Evolutionary conservation across 2,329 filamentous ascomycete genomes (phyloP), one percentile per base, ranked within the genome.

Genomic region (Diaporthe longicolla): DNA sequence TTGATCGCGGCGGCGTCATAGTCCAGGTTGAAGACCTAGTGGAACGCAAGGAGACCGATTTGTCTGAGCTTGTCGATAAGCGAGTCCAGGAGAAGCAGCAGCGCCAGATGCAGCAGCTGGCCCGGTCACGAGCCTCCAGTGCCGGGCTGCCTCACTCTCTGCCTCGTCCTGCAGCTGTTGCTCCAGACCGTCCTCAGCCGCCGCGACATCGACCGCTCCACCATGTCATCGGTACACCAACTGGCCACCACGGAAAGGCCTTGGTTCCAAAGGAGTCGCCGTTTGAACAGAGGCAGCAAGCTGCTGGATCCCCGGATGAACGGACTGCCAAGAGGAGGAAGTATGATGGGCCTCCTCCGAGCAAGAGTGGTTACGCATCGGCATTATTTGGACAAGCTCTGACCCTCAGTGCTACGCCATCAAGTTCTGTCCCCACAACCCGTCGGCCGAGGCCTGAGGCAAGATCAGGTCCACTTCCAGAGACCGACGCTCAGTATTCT

Each of bases 21-120:
- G 93, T 98, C 15, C 92, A 98, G 82, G 94, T 98, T 2, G 89
- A 90, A 32, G 95, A 98, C 73, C 89, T 88, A 52, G 86, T 93
- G n/a, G 94, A 92, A 10, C 89, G 87, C 45, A 91, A 89, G 2
- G 89, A 96, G 77, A 95, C 96, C 68, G 95, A 98, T 79, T 82
- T 98, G 35, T 91, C 93, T 0, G 91, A 92, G 37, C 82, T 98
- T 37, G 84, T 97, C 59, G 92, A 94, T 76, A 95, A 93, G 82
- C 89, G 90, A 73, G 85, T 85, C 13, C 91, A 89, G 78, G 88
- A 92, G 73, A 89, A 86, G 54, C 87, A 86, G 72, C 83, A 86
- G 75, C 82, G 87, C 21, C 84, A 88, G 61, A 83, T 83, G 8
- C 84, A 85, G 73, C 84, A 83, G 70, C 84, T 85, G 19, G 82